Evolutionary conservation across 2,329 filamentous ascomycete species (phyloP), one percentile per base, ranked within the genome.

Genomic region (Ceratocystis destructans): DNA sequence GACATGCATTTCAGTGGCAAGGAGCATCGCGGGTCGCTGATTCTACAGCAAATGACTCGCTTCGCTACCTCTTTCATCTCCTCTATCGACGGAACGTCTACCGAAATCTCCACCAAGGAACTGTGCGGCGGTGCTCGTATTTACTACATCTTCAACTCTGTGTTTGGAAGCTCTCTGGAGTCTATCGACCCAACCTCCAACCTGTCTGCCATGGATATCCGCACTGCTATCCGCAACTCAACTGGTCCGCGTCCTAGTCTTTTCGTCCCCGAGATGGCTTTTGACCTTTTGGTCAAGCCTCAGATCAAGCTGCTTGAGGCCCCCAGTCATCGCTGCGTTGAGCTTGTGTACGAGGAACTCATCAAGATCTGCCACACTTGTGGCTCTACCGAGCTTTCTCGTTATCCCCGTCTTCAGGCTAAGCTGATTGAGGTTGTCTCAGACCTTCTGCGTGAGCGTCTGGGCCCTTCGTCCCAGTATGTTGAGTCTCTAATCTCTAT

Each of bases 321-420:
- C 31, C 94, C 94, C 8, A 95, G 90, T 74, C 94, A 99, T 74
- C 87, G 94, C 71, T 99, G 94, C 73, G 94, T 99, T 63, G 94
- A 99, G 77, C 83, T 99, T 65, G 94, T 99, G 2, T 99, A 99
- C 75, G 94, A 99, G 75, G 94, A 99, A 76, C 82, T 99, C 57
- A 99, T 99, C 79, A 99, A 99, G 78, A 97, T 99, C 71, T 96
- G 94, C 77, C 94, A 99, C 75, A 99, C 94, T 0, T 99, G 94
- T 77, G 94, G 94, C 69, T 96, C 91, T 1, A 95, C 89, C 17
- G 94, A 99, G 75, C 84, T 99, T 22, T 88, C 90, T 64, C 84
- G 94, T 69, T 99, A 93, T 75, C 94, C 94, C 12, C 85, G 94
- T 69, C 80, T 99, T 64, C 94, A 99, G 77, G 94, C 87, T 64